Percentiles rank a stretch among this genome's conserved stretches.
phyloP scores from a whole-genome alignment of 192 early-diverging fungal genomes.

The Backusella parvicylindrica region DNA sequence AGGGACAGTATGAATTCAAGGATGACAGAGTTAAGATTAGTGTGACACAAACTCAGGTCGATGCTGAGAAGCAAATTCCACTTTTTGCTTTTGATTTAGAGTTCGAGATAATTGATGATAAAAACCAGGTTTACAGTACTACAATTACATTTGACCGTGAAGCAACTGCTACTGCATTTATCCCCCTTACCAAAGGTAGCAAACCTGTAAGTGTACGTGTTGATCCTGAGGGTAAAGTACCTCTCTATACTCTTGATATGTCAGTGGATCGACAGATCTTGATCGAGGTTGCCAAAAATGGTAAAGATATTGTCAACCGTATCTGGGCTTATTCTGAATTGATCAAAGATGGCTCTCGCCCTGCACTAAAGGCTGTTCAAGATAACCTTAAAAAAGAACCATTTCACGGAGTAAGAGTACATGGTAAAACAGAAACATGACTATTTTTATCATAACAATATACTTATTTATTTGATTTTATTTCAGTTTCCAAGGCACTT shows the following conservation, averaged over 20 bases:
- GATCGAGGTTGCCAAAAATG: slow-evolving; percentile 36
- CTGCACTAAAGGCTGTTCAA: slow-evolving; percentile 36
- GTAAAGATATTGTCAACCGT: slow-evolving; percentile 34
- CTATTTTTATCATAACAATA: not conserved
- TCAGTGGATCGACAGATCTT: slow-evolving; percentile 41
- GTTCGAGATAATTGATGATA: slow-evolving; percentile 42
- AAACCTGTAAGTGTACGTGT: slow-evolving; percentile 38
- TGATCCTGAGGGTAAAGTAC: slow-evolving; percentile 44
- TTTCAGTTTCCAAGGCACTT: slow-evolving; percentile 34
- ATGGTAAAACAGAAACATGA: not conserved
- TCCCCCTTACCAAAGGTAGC: slow-evolving; percentile 18
- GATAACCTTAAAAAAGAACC: slow-evolving; percentile 28
- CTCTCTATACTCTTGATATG: slow-evolving; percentile 35
- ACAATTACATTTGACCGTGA: slow-evolving; percentile 24
- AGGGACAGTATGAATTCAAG: slow-evolving; percentile 50
- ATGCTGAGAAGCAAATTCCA: slow-evolving; percentile 30
- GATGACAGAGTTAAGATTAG: slow-evolving; percentile 55
- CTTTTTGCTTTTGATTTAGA: slow-evolving; percentile 43
- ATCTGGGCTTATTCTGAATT: slow-evolving; percentile 44
- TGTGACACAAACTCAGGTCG: slow-evolving; percentile 46
- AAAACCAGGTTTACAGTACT: not conserved
- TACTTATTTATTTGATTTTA: not conserved
- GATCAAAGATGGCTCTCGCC: slow-evolving; percentile 38
- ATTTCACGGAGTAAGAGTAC: slow-evolving; percentile 36
- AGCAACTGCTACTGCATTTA: slow-evolving; percentile 23